Evolutionary conservation across 495 filamentous ascomycete genomes (phyloP).

Genomic region (Podospora conica): DNA sequence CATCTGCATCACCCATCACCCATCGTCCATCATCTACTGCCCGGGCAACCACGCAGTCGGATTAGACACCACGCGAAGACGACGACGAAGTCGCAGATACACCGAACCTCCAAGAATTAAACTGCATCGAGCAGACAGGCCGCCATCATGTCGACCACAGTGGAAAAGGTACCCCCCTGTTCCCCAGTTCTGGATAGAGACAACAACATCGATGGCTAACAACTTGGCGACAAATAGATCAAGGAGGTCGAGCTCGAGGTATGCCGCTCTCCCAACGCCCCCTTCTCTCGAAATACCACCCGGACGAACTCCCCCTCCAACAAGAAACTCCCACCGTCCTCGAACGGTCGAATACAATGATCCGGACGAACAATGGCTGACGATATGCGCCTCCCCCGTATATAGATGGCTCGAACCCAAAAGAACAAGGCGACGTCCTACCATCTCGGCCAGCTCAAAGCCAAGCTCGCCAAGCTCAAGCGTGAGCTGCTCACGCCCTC

Average conservation of each 20-base stretch:
- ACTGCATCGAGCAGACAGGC: not conserved
- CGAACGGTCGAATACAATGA: not conserved
- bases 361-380: conserved; percentile 17
- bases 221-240: conserved; percentile 54
- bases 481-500: conserved; percentile 86
- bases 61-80: not conserved
- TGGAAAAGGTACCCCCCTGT: conserved; percentile 69
- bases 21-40: no score
- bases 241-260: conserved; percentile 94
- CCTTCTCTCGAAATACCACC: not conserved
- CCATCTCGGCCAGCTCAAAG: conserved; percentile 84
- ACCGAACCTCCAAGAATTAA: not conserved
- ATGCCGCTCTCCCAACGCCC: conserved; percentile 13
- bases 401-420: conserved; percentile 86
- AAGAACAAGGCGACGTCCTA: conserved; percentile 98
- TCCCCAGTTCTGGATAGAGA: not conserved
- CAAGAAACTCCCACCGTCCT: not conserved
- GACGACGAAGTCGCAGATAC: conserved; percentile 1
- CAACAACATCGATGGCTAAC: not conserved
- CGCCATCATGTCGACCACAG: conserved; percentile 84
- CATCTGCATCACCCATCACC: not conserved
- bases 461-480: conserved; percentile 96
- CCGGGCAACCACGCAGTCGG: no score
- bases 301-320: not conserved
- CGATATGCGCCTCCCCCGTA: conserved; percentile 3